These are phyloP conservation scores for Terana coerulea DNA, from an alignment of 768 basidiomycete genomes.

Conservation along the genomic window DNA sequence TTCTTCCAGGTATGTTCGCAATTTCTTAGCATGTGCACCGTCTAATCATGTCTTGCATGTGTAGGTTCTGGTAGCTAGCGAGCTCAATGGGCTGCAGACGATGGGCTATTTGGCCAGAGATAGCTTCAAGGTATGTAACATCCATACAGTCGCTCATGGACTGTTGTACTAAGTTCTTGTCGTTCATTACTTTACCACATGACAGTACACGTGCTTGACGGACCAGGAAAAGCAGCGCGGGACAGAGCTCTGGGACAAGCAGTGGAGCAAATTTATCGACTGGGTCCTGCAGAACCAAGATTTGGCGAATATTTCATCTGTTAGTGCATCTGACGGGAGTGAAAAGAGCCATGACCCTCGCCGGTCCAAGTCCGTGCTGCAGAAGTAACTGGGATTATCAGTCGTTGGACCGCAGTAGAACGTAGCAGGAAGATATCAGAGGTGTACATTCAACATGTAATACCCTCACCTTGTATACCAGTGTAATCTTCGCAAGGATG, in stretches of 20 bases:
- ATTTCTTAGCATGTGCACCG: constrained; percentile 23
- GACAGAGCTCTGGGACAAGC: constrained; percentile 40
- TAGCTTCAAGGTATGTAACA: constrained; percentile 50
- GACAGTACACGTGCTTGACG: constrained; percentile 51
- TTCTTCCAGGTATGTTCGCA: constrained; percentile 58
- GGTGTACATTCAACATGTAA: too few species aligned
- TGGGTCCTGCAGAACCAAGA: constrained; percentile 21
- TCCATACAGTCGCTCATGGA: too few species aligned
- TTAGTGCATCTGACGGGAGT: too few species aligned
- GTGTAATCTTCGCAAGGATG: too few species aligned
- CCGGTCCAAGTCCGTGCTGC: too few species aligned
- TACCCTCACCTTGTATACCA: too few species aligned
- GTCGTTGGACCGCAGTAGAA: too few species aligned
- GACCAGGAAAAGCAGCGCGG: constrained; percentile 42
- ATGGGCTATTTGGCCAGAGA: constrained; percentile 60
- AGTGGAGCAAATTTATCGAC: constrained; percentile 46
- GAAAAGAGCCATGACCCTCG: too few species aligned
- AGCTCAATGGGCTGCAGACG: constrained; percentile 59
- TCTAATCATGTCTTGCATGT: neutral
- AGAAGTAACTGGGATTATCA: too few species aligned
- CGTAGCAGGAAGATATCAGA: too few species aligned
- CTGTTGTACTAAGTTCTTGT: neutral
- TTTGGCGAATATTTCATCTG: neutral
- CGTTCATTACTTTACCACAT: neutral
- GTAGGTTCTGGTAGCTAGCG: constrained; percentile 59